Evolutionary conservation across 768 basidiomycete species (phyloP).

Genomic region (Artomyces pyxidatus): DNA sequence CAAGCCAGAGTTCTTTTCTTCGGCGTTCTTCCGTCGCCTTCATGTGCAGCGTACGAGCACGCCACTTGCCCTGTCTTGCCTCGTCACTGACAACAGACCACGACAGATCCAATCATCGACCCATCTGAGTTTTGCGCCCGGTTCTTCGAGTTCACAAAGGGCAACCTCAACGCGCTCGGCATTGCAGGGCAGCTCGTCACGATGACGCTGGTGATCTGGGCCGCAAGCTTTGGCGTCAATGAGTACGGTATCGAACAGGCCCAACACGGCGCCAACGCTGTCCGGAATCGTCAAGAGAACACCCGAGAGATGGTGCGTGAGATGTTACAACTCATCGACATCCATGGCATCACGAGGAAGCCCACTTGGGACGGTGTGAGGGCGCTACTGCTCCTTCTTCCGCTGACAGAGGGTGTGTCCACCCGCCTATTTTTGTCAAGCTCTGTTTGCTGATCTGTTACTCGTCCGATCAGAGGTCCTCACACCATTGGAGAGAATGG

Average conservation of each 20-base stretch:
- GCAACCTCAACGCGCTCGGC: slow-evolving; percentile 48
- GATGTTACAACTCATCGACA: slow-evolving; percentile 73
- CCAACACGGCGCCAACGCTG: slow-evolving; percentile 25
- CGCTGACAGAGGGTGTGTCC: slow-evolving; percentile 72
- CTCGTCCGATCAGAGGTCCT: slow-evolving; percentile 29
- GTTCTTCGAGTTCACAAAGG: slow-evolving; percentile 58
- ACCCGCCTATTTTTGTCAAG: background rate
- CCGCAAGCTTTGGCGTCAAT: slow-evolving; percentile 81
- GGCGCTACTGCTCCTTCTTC: slow-evolving; percentile 68
- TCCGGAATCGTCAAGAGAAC: slow-evolving; percentile 39
- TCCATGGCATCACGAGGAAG: slow-evolving; percentile 66
- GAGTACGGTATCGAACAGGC: slow-evolving; percentile 57
- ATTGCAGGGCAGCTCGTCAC: slow-evolving; percentile 69
- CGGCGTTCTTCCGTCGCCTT: slow-evolving; percentile 81
- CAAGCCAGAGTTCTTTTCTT: slow-evolving; percentile 71
- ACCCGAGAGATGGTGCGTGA: slow-evolving; percentile 68
- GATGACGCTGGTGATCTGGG: slow-evolving; percentile 82
- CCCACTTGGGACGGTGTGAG: slow-evolving; percentile 86
- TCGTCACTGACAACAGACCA: background rate
- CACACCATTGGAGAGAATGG: slow-evolving; percentile 36
- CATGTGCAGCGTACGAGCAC: slow-evolving; percentile 62
- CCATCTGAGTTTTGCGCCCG: slow-evolving; percentile 70
- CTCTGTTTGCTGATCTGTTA: background rate
- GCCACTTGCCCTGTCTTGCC: background rate
- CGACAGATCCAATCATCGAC: slow-evolving; percentile 78